phyloP scores from a whole-genome alignment of 2,329 filamentous ascomycete genomes.

The Ophiostoma quercus region DNA sequence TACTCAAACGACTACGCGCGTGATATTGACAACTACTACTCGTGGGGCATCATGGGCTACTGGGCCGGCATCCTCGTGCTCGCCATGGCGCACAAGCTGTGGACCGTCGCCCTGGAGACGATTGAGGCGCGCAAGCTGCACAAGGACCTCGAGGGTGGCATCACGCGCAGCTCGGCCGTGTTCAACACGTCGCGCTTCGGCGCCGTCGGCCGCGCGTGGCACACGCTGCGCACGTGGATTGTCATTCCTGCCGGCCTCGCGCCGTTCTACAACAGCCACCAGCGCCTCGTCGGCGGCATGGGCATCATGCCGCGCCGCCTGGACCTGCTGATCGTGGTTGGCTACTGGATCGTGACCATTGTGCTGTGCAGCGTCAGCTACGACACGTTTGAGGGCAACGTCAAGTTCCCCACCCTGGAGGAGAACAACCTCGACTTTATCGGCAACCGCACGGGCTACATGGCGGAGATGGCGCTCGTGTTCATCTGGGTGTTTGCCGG shows the following conservation, averaged over 20 bases:
- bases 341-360: conserved; percentile 26
- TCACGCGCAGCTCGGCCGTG: background rate
- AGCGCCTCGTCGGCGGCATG: conserved; percentile 11
- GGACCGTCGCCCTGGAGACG: background rate
- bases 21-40: conserved; percentile 6
- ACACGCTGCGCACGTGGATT: conserved; percentile 13
- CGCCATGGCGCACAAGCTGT: conserved; percentile 13
- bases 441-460: conserved; percentile 27
- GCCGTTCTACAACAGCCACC: conserved; percentile 5
- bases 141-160: conserved; percentile 13
- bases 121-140: background rate
- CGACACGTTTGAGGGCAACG: conserved; percentile 18
- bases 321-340: background rate
- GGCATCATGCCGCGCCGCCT: conserved; percentile 7
- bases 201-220: conserved; percentile 3
- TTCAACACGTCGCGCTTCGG: background rate
- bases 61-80: conserved; percentile 11
- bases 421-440: conserved; percentile 21
- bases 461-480: conserved; percentile 26
- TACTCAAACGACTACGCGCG: background rate
- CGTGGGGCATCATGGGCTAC: conserved; percentile 15
- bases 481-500: conserved; percentile 49
- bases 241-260: conserved; percentile 11
- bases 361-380: conserved; percentile 16
- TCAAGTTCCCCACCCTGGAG: background rate